Evolutionary conservation across 257 asterid species (phyloP).

Genomic region (Sherardia arvensis): DNA sequence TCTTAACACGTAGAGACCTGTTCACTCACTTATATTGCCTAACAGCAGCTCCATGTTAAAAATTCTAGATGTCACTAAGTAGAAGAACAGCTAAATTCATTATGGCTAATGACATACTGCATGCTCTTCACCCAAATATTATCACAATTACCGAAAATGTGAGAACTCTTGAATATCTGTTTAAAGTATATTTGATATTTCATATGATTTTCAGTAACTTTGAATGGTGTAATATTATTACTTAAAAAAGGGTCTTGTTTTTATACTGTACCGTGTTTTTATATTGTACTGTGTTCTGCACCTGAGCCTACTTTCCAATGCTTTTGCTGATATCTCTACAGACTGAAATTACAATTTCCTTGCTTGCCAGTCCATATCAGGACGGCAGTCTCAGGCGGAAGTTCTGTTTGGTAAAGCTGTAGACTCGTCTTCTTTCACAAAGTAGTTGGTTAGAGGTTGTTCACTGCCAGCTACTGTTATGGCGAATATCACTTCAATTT

Average conservation of each 20-base stretch:
- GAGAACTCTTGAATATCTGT: constrained; percentile 25
- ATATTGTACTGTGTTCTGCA: constrained; percentile 63
- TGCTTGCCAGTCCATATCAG: constrained; percentile 78
- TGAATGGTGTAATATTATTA: too few species aligned
- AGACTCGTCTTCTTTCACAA: constrained; percentile 32
- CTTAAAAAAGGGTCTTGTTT: too few species aligned
- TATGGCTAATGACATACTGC: constrained; percentile 82
- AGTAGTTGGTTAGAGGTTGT: constrained; percentile 62
- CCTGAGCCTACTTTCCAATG: constrained; percentile 28
- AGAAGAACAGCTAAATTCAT: too few species aligned
- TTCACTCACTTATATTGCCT: too few species aligned
- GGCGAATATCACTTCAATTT: too few species aligned
- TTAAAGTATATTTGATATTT: background rate
- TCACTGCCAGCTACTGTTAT: constrained; percentile 37
- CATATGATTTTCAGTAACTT: too few species aligned
- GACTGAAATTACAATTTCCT: constrained; percentile 14
- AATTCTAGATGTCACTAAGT: too few species aligned
- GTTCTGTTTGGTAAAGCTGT: constrained; percentile 51
- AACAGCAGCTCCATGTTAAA: too few species aligned
- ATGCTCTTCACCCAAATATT: constrained; percentile 76
- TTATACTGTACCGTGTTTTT: too few species aligned
- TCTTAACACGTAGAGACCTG: too few species aligned
- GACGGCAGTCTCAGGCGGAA: constrained; percentile 86
- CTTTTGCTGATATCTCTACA: background rate
- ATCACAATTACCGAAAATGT: constrained; percentile 97